phyloP scores from a whole-genome alignment of 108 stramenopile genomes.

The Cyclostephanos tholiformis region DNA sequence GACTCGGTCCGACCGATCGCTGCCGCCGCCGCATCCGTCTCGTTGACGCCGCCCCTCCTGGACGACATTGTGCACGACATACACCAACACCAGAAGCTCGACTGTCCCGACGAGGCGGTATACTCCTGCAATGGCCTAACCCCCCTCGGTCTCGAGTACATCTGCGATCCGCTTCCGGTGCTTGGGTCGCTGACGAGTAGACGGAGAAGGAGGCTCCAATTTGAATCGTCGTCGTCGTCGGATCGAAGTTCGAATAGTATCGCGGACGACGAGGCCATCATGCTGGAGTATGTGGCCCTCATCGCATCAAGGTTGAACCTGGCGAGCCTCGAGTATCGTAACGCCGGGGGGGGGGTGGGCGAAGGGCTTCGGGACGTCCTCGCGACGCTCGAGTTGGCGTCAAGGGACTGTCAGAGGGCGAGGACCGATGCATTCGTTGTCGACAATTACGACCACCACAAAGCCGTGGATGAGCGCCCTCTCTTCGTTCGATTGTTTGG shows the following conservation, averaged over 20 bases:
- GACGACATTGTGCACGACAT: conserved; percentile 45
- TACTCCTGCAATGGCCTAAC: conserved; percentile 46
- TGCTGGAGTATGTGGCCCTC: conserved; percentile 31
- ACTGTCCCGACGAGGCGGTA: conserved; percentile 28
- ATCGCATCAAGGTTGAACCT: conserved; percentile 36
- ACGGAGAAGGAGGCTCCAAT: not conserved
- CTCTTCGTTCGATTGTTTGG: too few relatives aligned
- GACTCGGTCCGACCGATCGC: too few relatives aligned
- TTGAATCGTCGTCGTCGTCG: not conserved
- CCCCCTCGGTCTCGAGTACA: conserved; percentile 44
- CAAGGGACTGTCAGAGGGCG: conserved; percentile 9
- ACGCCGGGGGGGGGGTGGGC: conserved; percentile 22
- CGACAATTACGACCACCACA: not conserved
- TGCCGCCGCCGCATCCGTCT: not conserved
- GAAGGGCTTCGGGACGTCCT: conserved; percentile 26
- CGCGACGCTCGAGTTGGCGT: conserved; percentile 13
- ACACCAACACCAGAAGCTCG: conserved; percentile 38
- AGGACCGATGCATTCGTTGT: not conserved
- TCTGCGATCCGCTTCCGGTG: conserved; percentile 45
- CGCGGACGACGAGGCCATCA: not conserved
- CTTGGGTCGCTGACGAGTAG: conserved; percentile 25
- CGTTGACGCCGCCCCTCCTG: not conserved
- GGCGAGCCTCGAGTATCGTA: conserved; percentile 35
- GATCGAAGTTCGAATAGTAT: conserved; percentile 7
- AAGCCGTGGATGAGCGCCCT: too few relatives aligned